Evolutionary conservation across 805 yeast species (phyloP).

Genomic region (Pichia thaimueangensis): DNA sequence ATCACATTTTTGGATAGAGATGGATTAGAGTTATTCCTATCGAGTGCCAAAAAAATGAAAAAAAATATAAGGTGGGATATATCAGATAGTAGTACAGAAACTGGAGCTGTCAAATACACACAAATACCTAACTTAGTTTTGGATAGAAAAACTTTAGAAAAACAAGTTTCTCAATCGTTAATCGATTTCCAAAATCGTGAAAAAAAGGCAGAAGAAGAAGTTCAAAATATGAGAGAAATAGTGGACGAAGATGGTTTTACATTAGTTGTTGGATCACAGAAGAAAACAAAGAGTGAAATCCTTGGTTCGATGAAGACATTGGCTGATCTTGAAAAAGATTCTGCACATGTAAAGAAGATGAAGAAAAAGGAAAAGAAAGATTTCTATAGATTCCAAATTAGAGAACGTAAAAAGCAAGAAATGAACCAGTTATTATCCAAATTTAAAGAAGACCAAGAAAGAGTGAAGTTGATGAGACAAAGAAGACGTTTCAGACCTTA

Average conservation of each 20-base stretch:
- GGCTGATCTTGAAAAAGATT: constrained; percentile 26
- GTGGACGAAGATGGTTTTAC: constrained; percentile 96
- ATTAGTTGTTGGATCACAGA: constrained; percentile 77
- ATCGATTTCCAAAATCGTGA: constrained; percentile 66
- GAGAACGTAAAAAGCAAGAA: constrained; percentile 88
- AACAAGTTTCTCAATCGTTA: constrained; percentile 55
- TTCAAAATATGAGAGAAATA: constrained; percentile 47
- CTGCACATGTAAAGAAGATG: constrained; percentile 41
- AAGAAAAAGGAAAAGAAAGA: constrained; percentile 78
- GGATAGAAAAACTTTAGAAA: constrained; percentile 46
- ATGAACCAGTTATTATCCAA: constrained; percentile 80
- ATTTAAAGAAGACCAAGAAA: constrained; percentile 87
- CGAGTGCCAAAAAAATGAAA: constrained; percentile 49
- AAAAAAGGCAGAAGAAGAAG: constrained; percentile 47
- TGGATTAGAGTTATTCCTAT: constrained; percentile 57
- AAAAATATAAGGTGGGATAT: constrained; percentile 34
- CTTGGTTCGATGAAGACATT: constrained; percentile 40
- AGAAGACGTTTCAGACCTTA: constrained; percentile 84
- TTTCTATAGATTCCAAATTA: constrained; percentile 91
- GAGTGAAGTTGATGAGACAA: constrained; percentile 70
- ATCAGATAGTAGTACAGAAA: constrained; percentile 16
- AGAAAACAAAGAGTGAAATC: constrained; percentile 72
- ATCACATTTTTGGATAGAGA: constrained; percentile 69
- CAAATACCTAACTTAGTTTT: constrained; percentile 34
- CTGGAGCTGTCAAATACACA: constrained; percentile 38